A percentile compares a stretch with the other conserved stretches of the same genome.
phyloP scores from a whole-genome alignment of 2,329 filamentous ascomycete genomes.

The Zasmidium cellare region DNA sequence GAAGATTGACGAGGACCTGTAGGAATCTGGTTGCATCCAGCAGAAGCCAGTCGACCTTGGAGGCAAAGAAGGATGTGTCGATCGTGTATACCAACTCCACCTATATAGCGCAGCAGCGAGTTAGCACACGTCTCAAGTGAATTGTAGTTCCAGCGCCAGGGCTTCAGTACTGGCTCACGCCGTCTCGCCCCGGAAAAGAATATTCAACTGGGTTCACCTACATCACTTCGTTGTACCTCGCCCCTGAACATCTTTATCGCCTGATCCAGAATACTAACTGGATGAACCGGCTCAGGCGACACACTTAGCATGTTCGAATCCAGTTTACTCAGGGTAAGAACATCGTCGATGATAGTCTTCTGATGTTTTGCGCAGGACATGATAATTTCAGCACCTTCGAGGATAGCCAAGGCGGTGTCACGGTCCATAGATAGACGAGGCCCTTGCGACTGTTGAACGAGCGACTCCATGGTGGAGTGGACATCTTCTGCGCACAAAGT shows the following conservation, averaged over 20 bases:
- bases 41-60: slow-evolving; percentile 18
- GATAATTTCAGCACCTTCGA: slow-evolving; percentile 33
- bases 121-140: no score
- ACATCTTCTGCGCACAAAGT: slow-evolving; percentile 45
- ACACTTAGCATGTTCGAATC: slow-evolving; percentile 36
- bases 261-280: slow-evolving; percentile 33
- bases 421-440: neutral
- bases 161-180: no score
- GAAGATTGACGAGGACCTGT: slow-evolving; percentile 29
- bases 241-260: slow-evolving; percentile 41
- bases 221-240: slow-evolving; percentile 36
- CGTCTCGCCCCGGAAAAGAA: no score
- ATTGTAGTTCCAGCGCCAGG: no score
- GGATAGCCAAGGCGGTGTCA: slow-evolving; percentile 7
- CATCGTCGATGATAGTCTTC: slow-evolving; percentile 48
- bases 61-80: neutral
- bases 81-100: neutral
- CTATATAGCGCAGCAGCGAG: no score
- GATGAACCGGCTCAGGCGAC: slow-evolving; percentile 38
- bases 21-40: slow-evolving; percentile 24
- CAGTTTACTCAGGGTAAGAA: slow-evolving; percentile 45
- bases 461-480: slow-evolving; percentile 1
- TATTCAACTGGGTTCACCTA: no score
- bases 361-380: slow-evolving; percentile 33
- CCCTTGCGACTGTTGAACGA: neutral